Base-by-base conservation (phyloP, 371 early-diverging fungal species). In the Apophysomyces trapeziformis region DNA sequence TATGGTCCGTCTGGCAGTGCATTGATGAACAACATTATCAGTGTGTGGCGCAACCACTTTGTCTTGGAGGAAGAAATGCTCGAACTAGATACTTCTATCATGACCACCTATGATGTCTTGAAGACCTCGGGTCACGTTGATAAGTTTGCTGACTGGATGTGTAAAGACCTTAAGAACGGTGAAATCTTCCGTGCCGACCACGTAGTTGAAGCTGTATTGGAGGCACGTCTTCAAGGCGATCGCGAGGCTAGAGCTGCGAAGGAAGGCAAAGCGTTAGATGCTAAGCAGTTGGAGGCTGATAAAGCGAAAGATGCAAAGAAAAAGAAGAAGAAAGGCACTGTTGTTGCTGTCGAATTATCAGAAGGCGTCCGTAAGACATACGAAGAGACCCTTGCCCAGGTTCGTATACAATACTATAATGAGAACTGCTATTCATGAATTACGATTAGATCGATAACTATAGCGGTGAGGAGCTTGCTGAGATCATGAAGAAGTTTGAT, bases 121-220 rank as follows among this genome's bases (percentile, higher is more conserved):
- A 98, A 99, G 87, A 96, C 99, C 26, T 98, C 98, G 45, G 99
- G 99, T 57, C 99, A 99, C 87, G 99, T 99, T 16, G 99, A 99
- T 57, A 96, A 96, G 71, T 99, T 99, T 82, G 91, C 96, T 61
- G 99, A 99, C 85, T 96, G 94, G 87, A 97, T 99, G 96, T 92
- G 95, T 79, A 93, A 91, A 72, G 99, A 99, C 83, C 76, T 88
- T 41, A 92, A 91, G 77, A 97, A 89, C 68, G 97, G 98, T 63
- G 97, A 98, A 63, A 93, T 96, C 66, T 97, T 93, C 89, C 90
- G 99, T 68, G 99, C 99, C 41, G 99, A 99, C 84, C 99, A 99
- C 79, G 84, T 99, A 64, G 91, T 99, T 38, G 96, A 96, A 78
- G 93, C 92, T 58, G 95, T 93, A n/a, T 81, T 99, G 21, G 93